These are phyloP conservation scores for Crithidia fasciculata DNA, from an alignment of 208 protist species.

Conservation along the genomic window DNA sequence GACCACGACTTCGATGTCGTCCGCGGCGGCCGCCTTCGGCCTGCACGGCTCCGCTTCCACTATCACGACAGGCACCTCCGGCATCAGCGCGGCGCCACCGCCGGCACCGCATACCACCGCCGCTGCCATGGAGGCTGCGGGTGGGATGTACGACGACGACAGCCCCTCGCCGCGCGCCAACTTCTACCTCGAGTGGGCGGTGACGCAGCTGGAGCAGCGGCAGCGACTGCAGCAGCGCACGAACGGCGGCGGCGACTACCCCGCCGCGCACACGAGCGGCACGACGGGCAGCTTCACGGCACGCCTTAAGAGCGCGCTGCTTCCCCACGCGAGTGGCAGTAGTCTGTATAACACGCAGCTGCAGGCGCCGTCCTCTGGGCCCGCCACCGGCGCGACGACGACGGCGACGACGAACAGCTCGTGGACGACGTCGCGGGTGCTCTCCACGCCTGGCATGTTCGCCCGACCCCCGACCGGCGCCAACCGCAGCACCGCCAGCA, in stretches of 20 bases:
- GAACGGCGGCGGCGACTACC: background rate
- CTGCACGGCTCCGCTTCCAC: background rate
- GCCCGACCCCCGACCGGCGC: conserved; percentile 14
- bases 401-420: conserved; percentile 20
- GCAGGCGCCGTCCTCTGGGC: background rate
- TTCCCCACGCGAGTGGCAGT: conserved; percentile 4
- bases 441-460: background rate
- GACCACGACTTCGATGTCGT: conserved; percentile 6
- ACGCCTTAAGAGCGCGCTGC: background rate
- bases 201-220: conserved; percentile 17
- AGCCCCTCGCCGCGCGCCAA: conserved; percentile 22
- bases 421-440: conserved; percentile 8
- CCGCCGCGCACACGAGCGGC: background rate
- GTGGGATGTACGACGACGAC: conserved; percentile 26
- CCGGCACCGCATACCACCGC: background rate
- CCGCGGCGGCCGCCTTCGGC: background rate
- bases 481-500: conserved; percentile 27
- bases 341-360: background rate
- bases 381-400: background rate
- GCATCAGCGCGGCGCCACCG: background rate
- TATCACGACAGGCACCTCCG: background rate
- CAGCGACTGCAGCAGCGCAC: conserved; percentile 3
- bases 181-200: conserved; percentile 28
- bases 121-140: conserved; percentile 8
- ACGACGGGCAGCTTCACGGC: conserved; percentile 2